Evolutionary conservation across 2,329 filamentous ascomycete genomes (phyloP), one percentile per base, ranked within the genome.

Genomic region (Ophiocordyceps camponoti-saundersi): DNA sequence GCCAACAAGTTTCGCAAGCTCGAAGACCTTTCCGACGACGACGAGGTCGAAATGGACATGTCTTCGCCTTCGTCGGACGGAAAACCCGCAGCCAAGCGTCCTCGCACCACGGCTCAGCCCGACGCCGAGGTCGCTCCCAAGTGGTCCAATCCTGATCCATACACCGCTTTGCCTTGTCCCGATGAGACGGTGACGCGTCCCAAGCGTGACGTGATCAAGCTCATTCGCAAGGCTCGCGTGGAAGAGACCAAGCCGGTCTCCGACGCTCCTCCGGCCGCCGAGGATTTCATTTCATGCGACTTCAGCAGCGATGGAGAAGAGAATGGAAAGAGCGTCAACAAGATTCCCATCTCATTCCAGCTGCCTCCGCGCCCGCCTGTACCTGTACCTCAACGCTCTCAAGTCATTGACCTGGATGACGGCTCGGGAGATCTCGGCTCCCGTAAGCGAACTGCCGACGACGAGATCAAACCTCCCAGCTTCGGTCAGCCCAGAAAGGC

Each of bases 91-190:
- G 61, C 61, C 47, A 67, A 66, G 46, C 57, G 51, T 48, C 56
- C 53, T 52, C 58, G 56, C 51, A 62, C 43, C 5, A 46, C 56
- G 11, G 53, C 53, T 2, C 51, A 59, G 5, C 51, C 56, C 16
- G 60, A 60, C 10, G 57, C 62, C 21, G 67, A 69, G 47, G 65
- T 68, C 15, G 63, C 60, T 6, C 87, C 88, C 3, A 88, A 84
- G 61, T 96, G 90, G 90, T 95, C 88, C 5, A 96, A 96, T 55
- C 89, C 90, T 3, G 90, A 96, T 60, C 88, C 89, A 0, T 95
- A 96, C 63, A 94, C 86, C 6, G 84, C 79, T 2, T 69, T 95
- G 11, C 90, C 90, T 10, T 88, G 87, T 7, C 77, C 80, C 0
- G 83, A 89, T 52, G 82, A 88, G 47, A 71, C 69, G 34, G 6